These are phyloP conservation scores for Candida qinlingensis DNA, from an alignment of 805 yeast species.

Conservation along the genomic window DNA sequence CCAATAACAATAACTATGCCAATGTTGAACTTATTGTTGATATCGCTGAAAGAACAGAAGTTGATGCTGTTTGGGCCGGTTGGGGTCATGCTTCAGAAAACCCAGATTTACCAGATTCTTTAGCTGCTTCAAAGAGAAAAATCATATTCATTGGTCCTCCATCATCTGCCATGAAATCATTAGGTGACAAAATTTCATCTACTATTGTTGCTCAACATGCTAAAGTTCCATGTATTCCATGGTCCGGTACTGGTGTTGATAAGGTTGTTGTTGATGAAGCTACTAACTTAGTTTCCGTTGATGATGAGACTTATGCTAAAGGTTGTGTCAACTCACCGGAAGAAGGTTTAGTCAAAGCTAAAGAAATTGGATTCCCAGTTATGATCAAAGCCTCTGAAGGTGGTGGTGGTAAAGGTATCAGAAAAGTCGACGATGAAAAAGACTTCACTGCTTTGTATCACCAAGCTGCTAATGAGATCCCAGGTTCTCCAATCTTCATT, in stretches of 20 bases:
- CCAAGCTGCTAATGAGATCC: slow-evolving; percentile 96
- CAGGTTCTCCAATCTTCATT: slow-evolving; percentile 97
- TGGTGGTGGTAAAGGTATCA: slow-evolving; percentile 99
- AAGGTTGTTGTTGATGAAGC: slow-evolving; percentile 63
- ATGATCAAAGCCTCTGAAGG: slow-evolving; percentile 99
- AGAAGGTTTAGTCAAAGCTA: slow-evolving; percentile 85
- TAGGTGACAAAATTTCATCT: slow-evolving; percentile 96
- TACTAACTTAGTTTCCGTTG: slow-evolving; percentile 83
- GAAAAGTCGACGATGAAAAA: slow-evolving; percentile 84
- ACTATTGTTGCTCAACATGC: slow-evolving; percentile 99
- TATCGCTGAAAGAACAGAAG: slow-evolving; percentile 92
- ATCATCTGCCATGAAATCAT: slow-evolving; percentile 98
- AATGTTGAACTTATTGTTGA: slow-evolving; percentile 97
- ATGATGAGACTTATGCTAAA: slow-evolving; percentile 73
- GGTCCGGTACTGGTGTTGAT: slow-evolving; percentile 98
- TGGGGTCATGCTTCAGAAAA: slow-evolving; percentile 99
- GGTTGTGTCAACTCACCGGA: slow-evolving; percentile 87
- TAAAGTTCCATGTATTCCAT: slow-evolving; percentile 95
- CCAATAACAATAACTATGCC: slow-evolving; percentile 97
- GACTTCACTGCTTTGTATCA: slow-evolving; percentile 73
- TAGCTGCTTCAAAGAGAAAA: slow-evolving; percentile 88
- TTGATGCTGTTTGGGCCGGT: slow-evolving; percentile 99
- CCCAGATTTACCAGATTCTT: slow-evolving; percentile 86
- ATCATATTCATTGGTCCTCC: slow-evolving; percentile 98
- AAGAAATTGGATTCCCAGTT: slow-evolving; percentile 90